These are phyloP conservation scores for Pseudozyma hubeiensis DNA, from an alignment of 1,284 basidiomycete species.

Conservation along the genomic window DNA sequence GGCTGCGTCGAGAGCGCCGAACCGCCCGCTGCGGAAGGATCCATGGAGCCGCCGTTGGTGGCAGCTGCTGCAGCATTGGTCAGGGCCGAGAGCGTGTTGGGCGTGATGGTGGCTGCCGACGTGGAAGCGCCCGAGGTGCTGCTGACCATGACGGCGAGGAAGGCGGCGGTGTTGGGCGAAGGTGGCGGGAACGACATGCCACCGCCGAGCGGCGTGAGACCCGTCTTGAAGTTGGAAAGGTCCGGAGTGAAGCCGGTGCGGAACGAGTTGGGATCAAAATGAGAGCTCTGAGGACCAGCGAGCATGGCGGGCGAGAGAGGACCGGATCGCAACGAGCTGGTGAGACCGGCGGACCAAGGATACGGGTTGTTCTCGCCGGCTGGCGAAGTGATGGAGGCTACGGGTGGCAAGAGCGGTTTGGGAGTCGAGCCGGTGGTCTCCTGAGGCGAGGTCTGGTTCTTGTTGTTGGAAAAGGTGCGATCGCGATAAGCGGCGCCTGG, in stretches of 20 bases:
- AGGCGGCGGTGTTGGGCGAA: constrained; percentile 89
- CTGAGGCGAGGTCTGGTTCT: constrained; percentile 44
- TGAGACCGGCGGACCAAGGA: constrained; percentile 51
- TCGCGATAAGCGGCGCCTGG: constrained; percentile 48
- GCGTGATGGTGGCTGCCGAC: constrained; percentile 76
- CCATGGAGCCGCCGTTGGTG: constrained; percentile 23
- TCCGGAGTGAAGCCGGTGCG: constrained; percentile 83
- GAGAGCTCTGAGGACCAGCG: constrained; percentile 77
- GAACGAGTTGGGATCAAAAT: constrained; percentile 78
- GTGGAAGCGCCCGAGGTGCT: constrained; percentile 63
- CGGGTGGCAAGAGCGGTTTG: constrained; percentile 78
- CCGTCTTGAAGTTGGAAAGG: constrained; percentile 67
- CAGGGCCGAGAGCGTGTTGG: constrained; percentile 75
- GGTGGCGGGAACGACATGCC: constrained; percentile 78
- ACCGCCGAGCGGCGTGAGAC: constrained; percentile 73
- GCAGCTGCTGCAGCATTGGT: constrained; percentile 27
- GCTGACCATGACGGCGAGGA: constrained; percentile 91
- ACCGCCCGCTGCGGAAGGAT: constrained; percentile 15
- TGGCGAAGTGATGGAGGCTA: constrained; percentile 86
- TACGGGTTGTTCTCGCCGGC: constrained; percentile 72
- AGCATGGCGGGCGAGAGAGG: constrained; percentile 96
- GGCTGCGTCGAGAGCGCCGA: constrained; percentile 39
- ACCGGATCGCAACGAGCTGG: constrained; percentile 83
- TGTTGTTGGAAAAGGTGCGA: constrained; percentile 26
- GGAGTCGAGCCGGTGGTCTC: constrained; percentile 39